Evolutionary conservation across 176 grass and related monocot species (phyloP), one percentile per base, ranked within the genome.

Genomic region (Cymbopogon citratus): DNA sequence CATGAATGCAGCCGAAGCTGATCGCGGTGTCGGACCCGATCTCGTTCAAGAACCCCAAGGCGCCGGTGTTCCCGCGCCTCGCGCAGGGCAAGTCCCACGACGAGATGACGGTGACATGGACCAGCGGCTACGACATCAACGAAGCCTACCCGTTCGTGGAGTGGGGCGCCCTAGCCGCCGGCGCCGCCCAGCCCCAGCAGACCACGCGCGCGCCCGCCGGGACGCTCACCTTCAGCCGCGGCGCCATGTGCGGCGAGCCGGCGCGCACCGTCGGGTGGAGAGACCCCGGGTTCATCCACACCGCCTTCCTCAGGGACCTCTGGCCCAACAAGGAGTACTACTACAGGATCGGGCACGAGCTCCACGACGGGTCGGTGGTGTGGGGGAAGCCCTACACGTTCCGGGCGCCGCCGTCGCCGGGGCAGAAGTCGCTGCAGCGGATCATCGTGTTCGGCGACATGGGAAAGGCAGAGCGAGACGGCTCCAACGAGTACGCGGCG

Each of bases 101-200:
- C 76, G 92, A 98, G 94, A 97, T 97, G 88, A 87, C 88, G 52
- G 86, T 91, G 31, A 97, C 94, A 0, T 98, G 95, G 95, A 98
- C 95, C 11, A 98, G 95, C 73, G 95, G 95, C 18, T 94, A 98
- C 81, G 84, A 89, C 81, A 93, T 94, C 78, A 27, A 51, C n/a
- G 95, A 98, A 75, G 95, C 95, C 2, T 87, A 87, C 90, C 95
- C 95, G 69, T 98, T 98, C 86, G 95, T 98, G 6, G 90, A 98
- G 85, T 98, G 92, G 90, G 88, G 90, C 70, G 21, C 80, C 60
- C 26, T 81, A 60, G 45, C 12, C 78, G 43, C 12, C 73, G 21
- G 0, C 56, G 19, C 21, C 73, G 25, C 1, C 54, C 5, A 3
- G 61, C 2, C 3, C 31, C 9, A 9, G 61, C 2, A 26, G 31